phyloP scores from a whole-genome alignment of 1,284 basidiomycete genomes.

The Rhodotorula sp. region DNA sequence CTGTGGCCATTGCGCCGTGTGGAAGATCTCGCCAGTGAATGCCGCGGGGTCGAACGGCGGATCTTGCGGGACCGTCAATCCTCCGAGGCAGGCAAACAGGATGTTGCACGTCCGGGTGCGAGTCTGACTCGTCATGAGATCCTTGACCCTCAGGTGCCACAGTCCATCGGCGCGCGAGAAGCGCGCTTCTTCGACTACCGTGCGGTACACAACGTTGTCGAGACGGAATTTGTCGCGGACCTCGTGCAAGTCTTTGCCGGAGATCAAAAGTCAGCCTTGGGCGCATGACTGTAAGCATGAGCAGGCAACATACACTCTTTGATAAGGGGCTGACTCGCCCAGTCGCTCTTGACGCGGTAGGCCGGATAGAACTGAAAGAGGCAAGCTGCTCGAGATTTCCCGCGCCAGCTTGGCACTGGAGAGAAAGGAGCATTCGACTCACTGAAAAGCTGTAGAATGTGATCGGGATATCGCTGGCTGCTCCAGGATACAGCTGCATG shows the following conservation, averaged over 20 bases:
- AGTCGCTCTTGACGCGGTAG: conserved; percentile 22
- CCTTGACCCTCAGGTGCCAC: conserved; percentile 33
- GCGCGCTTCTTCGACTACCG: conserved; percentile 21
- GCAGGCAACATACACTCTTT: conserved; percentile 6
- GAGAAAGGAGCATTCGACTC: neutral
- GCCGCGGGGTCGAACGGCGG: conserved; percentile 27
- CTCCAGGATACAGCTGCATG: conserved; percentile 33
- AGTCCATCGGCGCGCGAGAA: conserved; percentile 30
- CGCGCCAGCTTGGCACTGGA: too few relatives aligned
- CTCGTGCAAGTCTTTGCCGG: conserved; percentile 24
- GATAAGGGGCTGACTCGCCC: conserved; percentile 19
- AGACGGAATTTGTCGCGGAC: conserved; percentile 25
- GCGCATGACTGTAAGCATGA: neutral
- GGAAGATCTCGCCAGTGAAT: conserved; percentile 35
- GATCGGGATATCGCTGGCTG: conserved; percentile 35
- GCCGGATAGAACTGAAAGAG: conserved; percentile 20
- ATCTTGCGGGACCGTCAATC: conserved; percentile 31
- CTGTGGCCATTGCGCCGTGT: conserved; percentile 30
- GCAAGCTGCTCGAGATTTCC: neutral
- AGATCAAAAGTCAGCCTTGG: neutral
- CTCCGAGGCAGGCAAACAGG: conserved; percentile 37
- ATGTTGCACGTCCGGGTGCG: conserved; percentile 38
- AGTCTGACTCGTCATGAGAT: conserved; percentile 23
- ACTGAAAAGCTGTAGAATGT: conserved; percentile 39
- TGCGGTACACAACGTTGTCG: conserved; percentile 35